Base-by-base conservation (phyloP, 2,329 filamentous ascomycete genomes). In the Byssochlamys sp. region DNA sequence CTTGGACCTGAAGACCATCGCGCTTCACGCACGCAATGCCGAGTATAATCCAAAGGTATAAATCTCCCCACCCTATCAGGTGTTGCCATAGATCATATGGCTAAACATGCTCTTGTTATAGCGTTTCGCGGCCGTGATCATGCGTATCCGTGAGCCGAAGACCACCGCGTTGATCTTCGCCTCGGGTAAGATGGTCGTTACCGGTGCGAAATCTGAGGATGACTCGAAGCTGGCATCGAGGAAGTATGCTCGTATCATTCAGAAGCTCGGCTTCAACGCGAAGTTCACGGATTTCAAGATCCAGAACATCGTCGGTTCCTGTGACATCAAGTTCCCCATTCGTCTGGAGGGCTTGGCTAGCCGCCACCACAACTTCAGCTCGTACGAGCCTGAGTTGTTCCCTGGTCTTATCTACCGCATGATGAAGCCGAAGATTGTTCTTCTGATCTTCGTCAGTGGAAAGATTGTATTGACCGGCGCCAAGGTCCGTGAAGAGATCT, bases 221-320 rank as follows among this genome's bases (percentile, higher is more conserved):
- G 94, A 97, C 73, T 95, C 90, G 60, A 96, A 96, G 80, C 86
- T 99, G 69, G 94, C 94, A 7, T 94, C 89, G 59, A 87, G 92
- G 78, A 99, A 99, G 78, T 97, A 97, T 72, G 94, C 94, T 55
- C 91, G 94, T 70, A 97, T 99, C 76, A 97, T 99, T 68, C 94
- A 99, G 82, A 99, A 99, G 81, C 89, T 99, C 60, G 94, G 94
- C 62, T 99, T 99, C 83, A 96, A 96, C 67, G 92, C 94, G 69
- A 96, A 96, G 84, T 97, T 99, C 77, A 96, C 91, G 65, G 94
- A 99, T 75, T 99, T 99, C 80, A 99, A 97, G 84, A 99, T 99
- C 70, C 91, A 96, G 81, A 99, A 99, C 77, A 97, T 99, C 63
- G 94, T 99, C 65, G 94, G 94, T 63, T 96, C 91, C 60, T 97